Evolutionary conservation across 352 stramenopile species (phyloP).

Genomic region (Globisporangium echinulatum): DNA sequence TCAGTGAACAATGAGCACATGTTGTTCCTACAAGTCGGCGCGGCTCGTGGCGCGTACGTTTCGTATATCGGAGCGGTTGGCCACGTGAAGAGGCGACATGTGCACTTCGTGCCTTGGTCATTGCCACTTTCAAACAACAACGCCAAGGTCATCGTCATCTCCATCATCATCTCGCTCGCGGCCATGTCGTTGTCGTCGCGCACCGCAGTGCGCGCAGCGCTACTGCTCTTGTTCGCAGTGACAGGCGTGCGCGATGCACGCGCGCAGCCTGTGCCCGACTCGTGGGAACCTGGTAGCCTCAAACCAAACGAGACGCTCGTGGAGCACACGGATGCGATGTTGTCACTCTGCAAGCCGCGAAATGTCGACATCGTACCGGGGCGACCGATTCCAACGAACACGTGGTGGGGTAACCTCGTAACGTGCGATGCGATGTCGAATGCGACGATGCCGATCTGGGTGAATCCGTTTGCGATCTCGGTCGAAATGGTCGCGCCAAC

Average conservation of each 20-base stretch:
- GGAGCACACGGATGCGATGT: conserved; percentile 27
- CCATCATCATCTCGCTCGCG: neutral
- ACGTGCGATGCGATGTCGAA: conserved; percentile 47
- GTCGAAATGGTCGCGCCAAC: conserved; percentile 21
- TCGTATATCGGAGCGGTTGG: no score
- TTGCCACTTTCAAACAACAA: no score
- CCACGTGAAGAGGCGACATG: no score
- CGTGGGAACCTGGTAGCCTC: conserved; percentile 41
- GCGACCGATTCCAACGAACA: conserved; percentile 64
- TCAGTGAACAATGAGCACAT: no score
- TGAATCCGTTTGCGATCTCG: conserved; percentile 59
- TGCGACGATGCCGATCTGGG: conserved; percentile 49
- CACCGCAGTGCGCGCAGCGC: neutral
- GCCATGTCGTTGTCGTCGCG: no score
- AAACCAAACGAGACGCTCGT: conserved; percentile 26
- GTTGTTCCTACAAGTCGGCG: no score
- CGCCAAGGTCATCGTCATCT: no score
- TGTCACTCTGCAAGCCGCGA: conserved; percentile 41
- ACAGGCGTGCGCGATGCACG: neutral
- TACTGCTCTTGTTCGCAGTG: neutral
- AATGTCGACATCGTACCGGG: conserved; percentile 42
- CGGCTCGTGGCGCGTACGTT: no score
- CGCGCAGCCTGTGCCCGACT: conserved; percentile 14
- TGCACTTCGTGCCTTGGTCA: no score
- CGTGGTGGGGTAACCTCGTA: conserved; percentile 81